Conservation (phyloP, 2,329 filamentous ascomycete genomes). For the Botrytis cinerea region DNA sequence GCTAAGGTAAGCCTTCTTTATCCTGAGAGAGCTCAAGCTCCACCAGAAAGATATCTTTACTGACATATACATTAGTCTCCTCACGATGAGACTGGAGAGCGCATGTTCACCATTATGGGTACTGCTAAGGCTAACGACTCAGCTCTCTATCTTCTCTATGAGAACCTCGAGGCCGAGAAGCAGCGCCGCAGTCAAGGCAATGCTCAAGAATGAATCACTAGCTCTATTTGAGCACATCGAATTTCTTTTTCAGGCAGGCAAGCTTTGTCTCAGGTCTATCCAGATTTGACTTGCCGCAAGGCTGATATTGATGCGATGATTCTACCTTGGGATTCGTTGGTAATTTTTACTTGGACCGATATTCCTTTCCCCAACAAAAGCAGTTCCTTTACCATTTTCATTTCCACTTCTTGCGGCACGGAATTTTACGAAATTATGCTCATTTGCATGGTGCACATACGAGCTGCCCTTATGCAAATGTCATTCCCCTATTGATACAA, state of each 20-base stretch:
- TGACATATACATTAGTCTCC: conserved; percentile 56
- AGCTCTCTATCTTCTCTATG: conserved; percentile 92
- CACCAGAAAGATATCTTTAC: conserved; percentile 10
- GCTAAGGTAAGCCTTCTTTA: conserved; percentile 60
- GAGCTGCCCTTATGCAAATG: conserved; percentile 36
- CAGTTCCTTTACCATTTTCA: conserved; percentile 40
- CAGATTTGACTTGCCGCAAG: conserved; percentile 67
- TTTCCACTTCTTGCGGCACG: conserved; percentile 38
- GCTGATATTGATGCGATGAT: conserved; percentile 54
- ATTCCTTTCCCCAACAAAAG: conserved; percentile 42
- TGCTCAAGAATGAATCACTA: conserved; percentile 39
- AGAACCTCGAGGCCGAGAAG: conserved; percentile 99
- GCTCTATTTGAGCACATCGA: conserved; percentile 35
- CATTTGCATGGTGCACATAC: conserved; percentile 39
- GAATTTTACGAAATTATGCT: conserved; percentile 45
- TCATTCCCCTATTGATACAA: conserved; percentile 40
- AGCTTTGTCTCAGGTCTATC: conserved; percentile 48
- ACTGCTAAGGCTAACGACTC: conserved; percentile 92
- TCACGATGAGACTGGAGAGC: conserved; percentile 95
- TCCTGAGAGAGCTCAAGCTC: conserved; percentile 24
- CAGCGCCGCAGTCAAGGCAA: conserved; percentile 86
- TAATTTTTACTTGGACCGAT: conserved; percentile 33
- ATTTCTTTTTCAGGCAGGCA: conserved; percentile 55
- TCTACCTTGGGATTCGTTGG: conserved; percentile 37
- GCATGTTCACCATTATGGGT: conserved; percentile 99